Evolutionary conservation across 345 rosid genomes (phyloP), one percentile per base, ranked within the genome.

Genomic region (Brassica juncea): DNA sequence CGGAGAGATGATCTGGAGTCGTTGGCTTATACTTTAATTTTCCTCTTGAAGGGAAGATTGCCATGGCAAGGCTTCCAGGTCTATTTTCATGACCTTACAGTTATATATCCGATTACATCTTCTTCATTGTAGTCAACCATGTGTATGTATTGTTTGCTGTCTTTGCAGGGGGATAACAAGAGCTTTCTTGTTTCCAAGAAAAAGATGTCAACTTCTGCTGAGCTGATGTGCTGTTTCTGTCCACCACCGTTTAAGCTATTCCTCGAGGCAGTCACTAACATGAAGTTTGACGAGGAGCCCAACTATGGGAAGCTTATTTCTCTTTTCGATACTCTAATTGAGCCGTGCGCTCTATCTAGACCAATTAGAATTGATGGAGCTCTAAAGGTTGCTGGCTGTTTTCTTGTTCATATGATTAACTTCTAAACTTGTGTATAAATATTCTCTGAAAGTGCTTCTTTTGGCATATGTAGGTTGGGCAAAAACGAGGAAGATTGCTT

Each of bases 61-160:
- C 98, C 99, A 27, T 94, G 99, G 99, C 99, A 94, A 80, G 99
- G 99, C n/a, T 94, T 86, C 79, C 96, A 93, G 92, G 99, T 90
- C 47, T 64, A 81, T 47, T 68, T 61, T 34, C 44, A 14, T 37
- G 28, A 52, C 59, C 42, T 49, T 64, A 21, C 21, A 61, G 0
- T 2, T 62, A 19, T 39, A 62, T 54, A 57, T 60, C 23, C n/a
- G 21, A 4, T 54, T 60, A 4, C 62, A 42, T 81, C 55, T n/a
- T 72, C 64, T 15, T 66, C 52, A 2, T 47, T 74, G 19, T 44
- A 19, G 61, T 64, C 44, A 59, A 1, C 63, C 2, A 6, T 11
- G 11, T 28, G 28, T 55, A 21, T 21, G 27, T 2, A 55, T 55
- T n/a, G 44, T 57, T 49, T 30, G 23, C 28, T 71, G 25, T 15